Base-by-base conservation (phyloP, 176 grass and related monocot genomes). In the Pharus latifolius region DNA sequence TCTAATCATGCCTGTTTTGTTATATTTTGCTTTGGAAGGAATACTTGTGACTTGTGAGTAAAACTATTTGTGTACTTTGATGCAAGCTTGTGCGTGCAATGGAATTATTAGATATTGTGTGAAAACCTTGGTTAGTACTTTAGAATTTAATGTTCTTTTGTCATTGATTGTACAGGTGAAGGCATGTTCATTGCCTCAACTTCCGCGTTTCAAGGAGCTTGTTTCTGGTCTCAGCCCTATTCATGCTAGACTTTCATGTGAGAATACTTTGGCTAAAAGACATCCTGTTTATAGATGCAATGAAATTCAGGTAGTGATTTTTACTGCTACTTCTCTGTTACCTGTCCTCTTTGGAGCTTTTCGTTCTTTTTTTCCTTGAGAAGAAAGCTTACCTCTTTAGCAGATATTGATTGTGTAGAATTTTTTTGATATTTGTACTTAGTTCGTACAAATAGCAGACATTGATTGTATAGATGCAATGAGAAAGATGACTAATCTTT, bases 281-380 rank as follows among this genome's bases (percentile, higher is more conserved):
- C 84, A 98, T 88, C 90, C 95, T 34, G 77, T 91, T 80, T 94
- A 94, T 60, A 90, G 78, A 81, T 98, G 95, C 75, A 94, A 54
- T 35, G 89, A 98, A 88, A 72, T 85, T 65, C 94, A 97, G 94
- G 94, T 97, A 83, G 29, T 54, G 33, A 26, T 43, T 49, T 13
- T 35, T 69, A 30, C 53, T 43, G 32, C 8, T n/a, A n/a, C n/a
- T 7, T 66, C 18, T 45, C 7, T 51, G 32, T 51, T 20, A 49
- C 59, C 37, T 35, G 29, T 59, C 42, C 32, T 71, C 26, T 64
- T 62, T 82, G 38, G 37, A 27, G 44, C 25, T 23, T n/a, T n/a
- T n/a, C 12, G 47, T 67, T 24, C 7, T n/a, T 37, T 74, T 5
- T n/a, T 80, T 32, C 48, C 10, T 10, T 6, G 16, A 75, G n/a